phyloP scores from a whole-genome alignment of 2,329 filamentous ascomycete species.

The Geosmithia flava region DNA sequence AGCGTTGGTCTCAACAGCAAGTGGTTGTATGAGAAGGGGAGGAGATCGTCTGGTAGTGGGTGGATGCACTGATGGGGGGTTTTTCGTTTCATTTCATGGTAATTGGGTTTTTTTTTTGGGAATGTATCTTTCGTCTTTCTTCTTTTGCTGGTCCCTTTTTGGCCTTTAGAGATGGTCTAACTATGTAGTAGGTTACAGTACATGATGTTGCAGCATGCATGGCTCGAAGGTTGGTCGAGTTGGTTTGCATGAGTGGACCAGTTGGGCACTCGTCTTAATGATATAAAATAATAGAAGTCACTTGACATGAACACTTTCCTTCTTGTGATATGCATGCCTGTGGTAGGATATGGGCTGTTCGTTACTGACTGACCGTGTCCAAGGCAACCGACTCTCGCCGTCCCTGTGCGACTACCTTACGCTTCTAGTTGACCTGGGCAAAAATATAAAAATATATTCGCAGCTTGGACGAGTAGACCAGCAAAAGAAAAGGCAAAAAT shows the following conservation, averaged over 20 bases:
- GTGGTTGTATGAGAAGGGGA: slow-evolving; percentile 84
- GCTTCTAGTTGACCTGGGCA: neutral
- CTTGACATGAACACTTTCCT: too few species aligned
- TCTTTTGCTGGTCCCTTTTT: neutral
- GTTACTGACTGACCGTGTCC: too few species aligned
- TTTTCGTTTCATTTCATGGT: slow-evolving; percentile 1
- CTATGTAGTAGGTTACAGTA: neutral
- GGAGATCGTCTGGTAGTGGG: slow-evolving; percentile 36
- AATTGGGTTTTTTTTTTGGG: neutral
- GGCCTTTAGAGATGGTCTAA: neutral
- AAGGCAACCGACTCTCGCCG: neutral
- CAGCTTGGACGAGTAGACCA: neutral
- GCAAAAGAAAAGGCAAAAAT: slow-evolving; percentile 4
- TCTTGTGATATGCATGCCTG: neutral
- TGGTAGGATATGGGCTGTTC: neutral
- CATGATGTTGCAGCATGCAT: neutral
- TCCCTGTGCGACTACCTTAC: too few species aligned
- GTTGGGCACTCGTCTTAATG: neutral
- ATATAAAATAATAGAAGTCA: neutral
- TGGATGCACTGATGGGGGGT: slow-evolving; percentile 7
- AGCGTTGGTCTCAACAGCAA: slow-evolving; percentile 79
- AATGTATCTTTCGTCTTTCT: neutral
- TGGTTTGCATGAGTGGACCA: neutral
- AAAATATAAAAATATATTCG: neutral
- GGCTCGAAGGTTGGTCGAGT: neutral